These are phyloP conservation scores for Cercis canadensis DNA, from an alignment of 306 rosid genomes.

Conservation along the genomic window DNA sequence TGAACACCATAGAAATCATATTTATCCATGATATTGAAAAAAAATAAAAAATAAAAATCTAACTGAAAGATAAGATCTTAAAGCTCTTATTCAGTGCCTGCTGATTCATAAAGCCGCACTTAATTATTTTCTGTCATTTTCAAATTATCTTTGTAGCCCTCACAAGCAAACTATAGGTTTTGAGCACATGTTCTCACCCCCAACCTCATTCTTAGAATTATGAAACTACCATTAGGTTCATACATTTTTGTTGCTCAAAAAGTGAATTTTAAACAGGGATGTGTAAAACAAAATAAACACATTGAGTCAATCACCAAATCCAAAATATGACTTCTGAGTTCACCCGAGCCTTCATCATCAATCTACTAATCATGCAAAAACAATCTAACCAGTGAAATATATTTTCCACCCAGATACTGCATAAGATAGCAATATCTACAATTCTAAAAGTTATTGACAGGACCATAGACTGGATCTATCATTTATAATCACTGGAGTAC, in stretches of 20 bases:
- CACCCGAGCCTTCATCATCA: neutral
- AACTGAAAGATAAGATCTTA: slow-evolving; percentile 4
- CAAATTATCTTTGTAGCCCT: too few relatives aligned
- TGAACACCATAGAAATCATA: slow-evolving; percentile 21
- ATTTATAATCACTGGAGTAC: neutral
- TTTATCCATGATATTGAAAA: neutral
- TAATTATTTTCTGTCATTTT: neutral
- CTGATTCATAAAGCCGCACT: neutral
- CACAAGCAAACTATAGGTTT: neutral
- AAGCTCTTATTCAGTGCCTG: neutral
- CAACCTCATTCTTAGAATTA: neutral
- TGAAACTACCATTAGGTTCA: neutral
- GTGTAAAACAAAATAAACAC: neutral
- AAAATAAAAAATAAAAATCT: slow-evolving; percentile 2
- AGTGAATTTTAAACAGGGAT: neutral
- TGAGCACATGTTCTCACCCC: neutral
- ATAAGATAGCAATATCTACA: neutral
- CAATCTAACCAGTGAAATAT: neutral
- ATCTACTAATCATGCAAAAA: neutral
- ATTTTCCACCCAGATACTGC: neutral
- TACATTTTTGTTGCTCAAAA: neutral
- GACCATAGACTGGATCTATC: neutral
- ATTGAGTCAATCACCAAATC: neutral
- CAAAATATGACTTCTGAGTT: neutral
- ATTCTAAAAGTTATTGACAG: neutral